phyloP scores from a whole-genome alignment of 768 basidiomycete genomes.

The Lentinula sp. region DNA sequence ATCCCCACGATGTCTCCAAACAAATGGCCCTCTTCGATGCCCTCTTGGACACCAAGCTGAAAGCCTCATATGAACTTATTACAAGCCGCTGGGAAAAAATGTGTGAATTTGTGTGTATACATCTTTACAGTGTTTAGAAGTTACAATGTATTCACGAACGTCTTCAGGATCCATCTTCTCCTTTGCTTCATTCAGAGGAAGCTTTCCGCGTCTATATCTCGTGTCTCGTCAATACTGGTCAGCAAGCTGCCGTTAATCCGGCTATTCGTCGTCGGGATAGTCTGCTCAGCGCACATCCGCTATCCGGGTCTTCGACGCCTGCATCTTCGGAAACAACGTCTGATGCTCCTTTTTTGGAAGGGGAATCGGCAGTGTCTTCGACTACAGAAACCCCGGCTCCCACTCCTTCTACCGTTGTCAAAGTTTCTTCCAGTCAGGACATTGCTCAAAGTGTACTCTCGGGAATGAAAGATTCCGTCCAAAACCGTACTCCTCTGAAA shows the following conservation, averaged over 20 bases:
- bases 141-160: neutral
- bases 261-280: constrained; percentile 70
- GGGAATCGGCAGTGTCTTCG: constrained; percentile 10
- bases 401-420: constrained; percentile 25
- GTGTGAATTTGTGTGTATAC: constrained; percentile 69
- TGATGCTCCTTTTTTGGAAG: constrained; percentile 12
- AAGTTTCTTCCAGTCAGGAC: constrained; percentile 17
- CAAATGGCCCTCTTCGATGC: constrained; percentile 70
- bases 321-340: constrained; percentile 11
- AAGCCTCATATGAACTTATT: constrained; percentile 64
- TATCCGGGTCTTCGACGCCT: neutral
- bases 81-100: constrained; percentile 80
- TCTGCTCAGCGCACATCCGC: constrained; percentile 30
- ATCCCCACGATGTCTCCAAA: constrained; percentile 61
- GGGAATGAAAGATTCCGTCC: constrained; percentile 17
- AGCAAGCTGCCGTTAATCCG: constrained; percentile 48
- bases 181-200: constrained; percentile 60
- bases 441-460: constrained; percentile 46
- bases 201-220: constrained; percentile 77
- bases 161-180: constrained; percentile 58
- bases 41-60: constrained; percentile 56
- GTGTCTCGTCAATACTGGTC: constrained; percentile 54
- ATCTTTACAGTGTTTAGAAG: neutral
- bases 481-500: neutral
- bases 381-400: constrained; percentile 4